These are phyloP conservation scores for Coemansia reversa DNA, from an alignment of 192 early-diverging fungal genomes.

Conservation along the genomic window DNA sequence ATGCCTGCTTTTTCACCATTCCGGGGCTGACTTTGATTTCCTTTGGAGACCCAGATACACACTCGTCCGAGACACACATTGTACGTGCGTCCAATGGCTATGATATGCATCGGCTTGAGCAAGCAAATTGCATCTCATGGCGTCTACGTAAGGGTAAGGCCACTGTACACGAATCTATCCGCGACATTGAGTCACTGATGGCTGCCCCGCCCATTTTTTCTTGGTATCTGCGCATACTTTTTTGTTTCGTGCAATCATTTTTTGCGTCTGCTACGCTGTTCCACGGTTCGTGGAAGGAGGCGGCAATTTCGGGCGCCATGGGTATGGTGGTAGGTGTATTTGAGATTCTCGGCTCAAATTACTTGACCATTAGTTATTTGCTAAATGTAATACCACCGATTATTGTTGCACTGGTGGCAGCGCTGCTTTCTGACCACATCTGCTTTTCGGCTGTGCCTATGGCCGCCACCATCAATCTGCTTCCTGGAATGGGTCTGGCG, in stretches of 20 bases:
- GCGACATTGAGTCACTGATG: slow-evolving; percentile 57
- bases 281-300: slow-evolving; percentile 63
- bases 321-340: slow-evolving; percentile 56
- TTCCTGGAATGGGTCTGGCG: slow-evolving; percentile 73
- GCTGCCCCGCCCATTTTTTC: slow-evolving; percentile 46
- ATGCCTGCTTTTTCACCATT: slow-evolving; percentile 62
- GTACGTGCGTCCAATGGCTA: slow-evolving; percentile 57
- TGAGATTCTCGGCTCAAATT: slow-evolving; percentile 54
- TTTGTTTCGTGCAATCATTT: slow-evolving; percentile 56
- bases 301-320: slow-evolving; percentile 44
- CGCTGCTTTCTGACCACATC: slow-evolving; percentile 55
- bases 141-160: slow-evolving; percentile 58
- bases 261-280: slow-evolving; percentile 62
- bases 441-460: slow-evolving; percentile 61
- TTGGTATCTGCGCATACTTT: slow-evolving; percentile 53
- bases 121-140: slow-evolving; percentile 61
- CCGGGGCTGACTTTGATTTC: slow-evolving; percentile 66
- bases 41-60: slow-evolving; percentile 65
- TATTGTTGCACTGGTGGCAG: slow-evolving; percentile 57
- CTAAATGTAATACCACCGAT: slow-evolving; percentile 61
- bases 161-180: slow-evolving; percentile 60
- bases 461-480: slow-evolving; percentile 58
- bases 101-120: slow-evolving; percentile 62
- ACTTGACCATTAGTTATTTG: slow-evolving; percentile 55
- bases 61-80: slow-evolving; percentile 71